phyloP scores from a whole-genome alignment of 1,284 basidiomycete genomes.

The Irpex sp. region DNA sequence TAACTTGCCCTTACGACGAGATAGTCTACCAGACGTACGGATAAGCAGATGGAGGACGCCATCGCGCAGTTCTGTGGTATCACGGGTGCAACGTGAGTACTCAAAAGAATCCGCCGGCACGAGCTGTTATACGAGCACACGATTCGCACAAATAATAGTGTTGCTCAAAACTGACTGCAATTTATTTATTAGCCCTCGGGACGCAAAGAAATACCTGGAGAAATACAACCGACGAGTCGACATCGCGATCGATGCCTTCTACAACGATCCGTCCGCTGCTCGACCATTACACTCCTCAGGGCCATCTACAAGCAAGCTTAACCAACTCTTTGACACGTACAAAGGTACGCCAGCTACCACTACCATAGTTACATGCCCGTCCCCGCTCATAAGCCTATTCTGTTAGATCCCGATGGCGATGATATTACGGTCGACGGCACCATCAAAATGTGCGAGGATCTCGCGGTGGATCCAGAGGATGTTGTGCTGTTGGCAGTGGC shows the following conservation, averaged over 20 bases:
- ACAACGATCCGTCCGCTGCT: constrained; percentile 38
- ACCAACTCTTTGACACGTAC: constrained; percentile 71
- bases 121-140: background rate
- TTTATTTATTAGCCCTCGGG: constrained; percentile 41
- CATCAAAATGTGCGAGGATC: constrained; percentile 66
- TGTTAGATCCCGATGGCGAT: constrained; percentile 50
- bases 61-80: constrained; percentile 60
- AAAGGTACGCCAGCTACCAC: constrained; percentile 48
- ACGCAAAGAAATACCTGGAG: constrained; percentile 73
- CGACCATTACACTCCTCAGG: constrained; percentile 8
- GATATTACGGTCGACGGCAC: constrained; percentile 75
- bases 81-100: constrained; percentile 67
- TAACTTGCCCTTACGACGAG: background rate
- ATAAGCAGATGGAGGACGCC: constrained; percentile 38
- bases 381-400: background rate
- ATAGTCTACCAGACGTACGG: constrained; percentile 16
- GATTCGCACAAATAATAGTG: constrained; percentile 13
- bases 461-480: constrained; percentile 70
- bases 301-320: constrained; percentile 58
- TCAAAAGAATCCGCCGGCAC: background rate
- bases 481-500: constrained; percentile 76
- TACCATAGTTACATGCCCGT: background rate
- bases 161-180: constrained; percentile 11
- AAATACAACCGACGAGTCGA: constrained; percentile 65
- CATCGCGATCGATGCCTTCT: constrained; percentile 74